A percentile compares a stretch with the other conserved stretches of the same genome.
These are phyloP conservation scores for Penstemon newberryi DNA, from an alignment of 257 asterid genomes.

Conservation along the genomic window DNA sequence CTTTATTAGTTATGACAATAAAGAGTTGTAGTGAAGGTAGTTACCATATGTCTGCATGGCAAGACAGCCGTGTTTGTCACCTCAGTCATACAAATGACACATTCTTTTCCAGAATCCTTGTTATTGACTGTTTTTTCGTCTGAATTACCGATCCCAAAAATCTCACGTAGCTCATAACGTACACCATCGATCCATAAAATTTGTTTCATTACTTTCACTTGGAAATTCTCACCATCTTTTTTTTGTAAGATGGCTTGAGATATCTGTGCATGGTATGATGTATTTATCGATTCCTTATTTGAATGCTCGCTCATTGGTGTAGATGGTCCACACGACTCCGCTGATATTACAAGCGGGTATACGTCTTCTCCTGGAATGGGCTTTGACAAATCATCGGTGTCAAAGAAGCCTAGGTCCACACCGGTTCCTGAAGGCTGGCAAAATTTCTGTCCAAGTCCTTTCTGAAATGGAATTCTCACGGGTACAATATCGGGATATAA, in stretches of 20 bases:
- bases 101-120: conserved; percentile 76
- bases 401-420: conserved; percentile 83
- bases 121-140: conserved; percentile 51
- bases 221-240: conserved; percentile 51
- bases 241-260: conserved; percentile 71
- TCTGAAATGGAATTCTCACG: conserved; percentile 61
- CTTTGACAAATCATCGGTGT: conserved; percentile 73
- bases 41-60: conserved; percentile 98
- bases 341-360: conserved; percentile 82
- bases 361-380: conserved; percentile 62
- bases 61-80: conserved; percentile 82
- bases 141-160: conserved; percentile 67
- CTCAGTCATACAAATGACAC: conserved; percentile 95
- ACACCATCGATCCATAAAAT: conserved; percentile 71
- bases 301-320: conserved; percentile 27
- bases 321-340: conserved; percentile 52
- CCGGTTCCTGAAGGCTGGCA: conserved; percentile 93
- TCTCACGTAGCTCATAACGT: conserved; percentile 88
- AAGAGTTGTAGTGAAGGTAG: conserved; percentile 24
- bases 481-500: conserved; percentile 74
- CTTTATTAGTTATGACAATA: not conserved
- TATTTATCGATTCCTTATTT: conserved; percentile 27
- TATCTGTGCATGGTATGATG: conserved; percentile 68
- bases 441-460: conserved; percentile 82
- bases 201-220: conserved; percentile 75